A percentile compares a stretch with the other conserved stretches of the same genome.
phyloP scores from a whole-genome alignment of 805 yeast species.

The Nakazawaea holstii region DNA sequence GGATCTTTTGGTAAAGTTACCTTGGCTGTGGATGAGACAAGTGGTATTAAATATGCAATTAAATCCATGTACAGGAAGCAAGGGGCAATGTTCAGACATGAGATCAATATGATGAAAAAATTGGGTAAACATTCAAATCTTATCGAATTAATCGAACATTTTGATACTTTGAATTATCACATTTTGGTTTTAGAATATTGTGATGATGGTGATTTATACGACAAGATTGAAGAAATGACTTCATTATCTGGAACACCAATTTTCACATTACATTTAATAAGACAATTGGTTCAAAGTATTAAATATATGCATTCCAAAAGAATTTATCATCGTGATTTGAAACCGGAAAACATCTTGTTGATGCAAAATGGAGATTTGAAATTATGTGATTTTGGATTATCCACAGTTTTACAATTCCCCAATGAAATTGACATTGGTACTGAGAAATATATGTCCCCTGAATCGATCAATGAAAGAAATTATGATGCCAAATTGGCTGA shows the following conservation, averaged over 20 bases:
- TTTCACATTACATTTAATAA: constrained; percentile 24
- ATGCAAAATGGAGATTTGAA: constrained; percentile 47
- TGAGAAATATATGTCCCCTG: constrained; percentile 59
- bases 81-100: constrained; percentile 47
- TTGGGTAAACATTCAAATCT: constrained; percentile 46
- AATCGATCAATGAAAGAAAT: constrained; percentile 22
- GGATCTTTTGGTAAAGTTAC: constrained; percentile 63
- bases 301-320: constrained; percentile 50
- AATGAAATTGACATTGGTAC: constrained; percentile 43
- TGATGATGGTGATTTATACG: constrained; percentile 63
- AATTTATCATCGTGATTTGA: constrained; percentile 65
- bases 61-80: constrained; percentile 49
- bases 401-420: constrained; percentile 32
- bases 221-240: constrained; percentile 31
- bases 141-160: constrained; percentile 52
- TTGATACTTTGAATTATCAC: constrained; percentile 47
- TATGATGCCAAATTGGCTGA: constrained; percentile 45
- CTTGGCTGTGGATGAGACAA: constrained; percentile 37
- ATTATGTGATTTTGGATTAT: constrained; percentile 72
- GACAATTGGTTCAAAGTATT: constrained; percentile 49
- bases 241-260: background rate
- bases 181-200: constrained; percentile 64
- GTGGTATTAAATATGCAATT: constrained; percentile 39
- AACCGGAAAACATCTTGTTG: constrained; percentile 66
- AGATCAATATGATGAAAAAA: constrained; percentile 37